Evolutionary conservation across 2,329 filamentous ascomycete genomes (phyloP), one percentile per base, ranked within the genome.

Genomic region (Colletotrichum sp.): DNA sequence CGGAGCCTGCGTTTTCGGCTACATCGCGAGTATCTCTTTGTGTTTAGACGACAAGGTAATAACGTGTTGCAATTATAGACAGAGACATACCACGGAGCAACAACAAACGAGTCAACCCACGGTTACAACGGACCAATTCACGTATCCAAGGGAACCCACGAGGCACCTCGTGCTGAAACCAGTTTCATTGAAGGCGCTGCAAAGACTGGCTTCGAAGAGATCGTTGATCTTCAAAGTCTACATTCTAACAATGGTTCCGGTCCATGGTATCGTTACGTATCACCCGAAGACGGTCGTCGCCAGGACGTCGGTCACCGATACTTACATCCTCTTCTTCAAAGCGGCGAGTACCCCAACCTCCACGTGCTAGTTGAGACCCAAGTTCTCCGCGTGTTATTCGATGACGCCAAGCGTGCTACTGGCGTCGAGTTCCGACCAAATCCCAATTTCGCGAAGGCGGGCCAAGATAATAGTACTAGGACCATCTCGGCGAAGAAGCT

Each of bases 61-160:
- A 5, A 2, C 3, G 13, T 32, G 8, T 2, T 30, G 16, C 7
- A 21, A 13, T n/a, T 21, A 30, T 32, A 62, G 58, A 36, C 58
- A 2, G 58, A 62, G 26, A 62, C 58, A 14, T 62, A 62, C 7
- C 58, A 62, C 2, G 30, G 58, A n/a, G 30, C 30, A 79, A 87
- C 85, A 71, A 80, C 82, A 3, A 82, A 83, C 43, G 81, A 81
- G 13, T 70, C 71, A 5, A 77, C 76, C 3, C 90, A 91, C 76
- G 90, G 90, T 4, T 79, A 84, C 59, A 81, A 85, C 52, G 89
- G 89, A 0, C 89, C 89, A 0, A 83, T 90, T 38, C 81, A 88
- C 62, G 81, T 91, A 24, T 88, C 86, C 3, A 84, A 84, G 56
- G 88, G 89, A 61, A 86, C 86, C 0, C 88, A 83, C 77, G 78